Evolutionary conservation across 192 early-diverging fungal genomes (phyloP).

Genomic region (Cetraspora pellucida): DNA sequence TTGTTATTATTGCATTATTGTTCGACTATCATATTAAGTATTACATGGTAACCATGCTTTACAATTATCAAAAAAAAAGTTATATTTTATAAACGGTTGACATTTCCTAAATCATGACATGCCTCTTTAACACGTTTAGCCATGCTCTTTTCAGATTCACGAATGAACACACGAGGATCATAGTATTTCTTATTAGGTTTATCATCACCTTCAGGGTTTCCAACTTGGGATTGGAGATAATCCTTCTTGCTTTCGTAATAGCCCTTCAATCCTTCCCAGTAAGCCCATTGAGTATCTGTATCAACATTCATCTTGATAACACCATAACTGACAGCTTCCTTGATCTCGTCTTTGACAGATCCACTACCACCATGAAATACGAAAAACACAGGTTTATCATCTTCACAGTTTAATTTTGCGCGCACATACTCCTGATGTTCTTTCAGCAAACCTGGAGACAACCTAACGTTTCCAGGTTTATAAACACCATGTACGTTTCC

Average conservation of each 20-base stretch:
- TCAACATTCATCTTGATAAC: constrained; percentile 99
- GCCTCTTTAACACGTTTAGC: constrained; percentile 78
- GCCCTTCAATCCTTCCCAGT: constrained; percentile 84
- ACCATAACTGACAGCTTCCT: constrained; percentile 77
- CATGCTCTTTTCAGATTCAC: constrained; percentile 90
- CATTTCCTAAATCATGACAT: constrained; percentile 78
- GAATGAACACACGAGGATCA: constrained; percentile 93
- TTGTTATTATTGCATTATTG: no score
- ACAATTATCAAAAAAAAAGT: no score
- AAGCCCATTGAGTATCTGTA: constrained; percentile 98
- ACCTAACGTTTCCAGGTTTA: constrained; percentile 93
- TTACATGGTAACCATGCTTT: no score
- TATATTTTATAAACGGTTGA: constrained; percentile 56
- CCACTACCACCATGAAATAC: constrained; percentile 99
- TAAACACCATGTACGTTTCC: constrained; percentile 97
- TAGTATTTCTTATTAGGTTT: constrained; percentile 99
- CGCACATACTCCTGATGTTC: constrained; percentile 86
- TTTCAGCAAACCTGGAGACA: constrained; percentile 89
- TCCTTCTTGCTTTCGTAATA: constrained; percentile 89
- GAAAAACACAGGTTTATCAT: constrained; percentile 86
- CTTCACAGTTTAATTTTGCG: constrained; percentile 59
- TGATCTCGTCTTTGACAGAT: constrained; percentile 76
- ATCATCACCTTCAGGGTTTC: constrained; percentile 92
- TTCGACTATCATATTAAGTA: background rate
- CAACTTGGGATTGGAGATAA: constrained; percentile 90